Conservation (phyloP, 768 basidiomycete species). For the Tricholoma terreum region DNA sequence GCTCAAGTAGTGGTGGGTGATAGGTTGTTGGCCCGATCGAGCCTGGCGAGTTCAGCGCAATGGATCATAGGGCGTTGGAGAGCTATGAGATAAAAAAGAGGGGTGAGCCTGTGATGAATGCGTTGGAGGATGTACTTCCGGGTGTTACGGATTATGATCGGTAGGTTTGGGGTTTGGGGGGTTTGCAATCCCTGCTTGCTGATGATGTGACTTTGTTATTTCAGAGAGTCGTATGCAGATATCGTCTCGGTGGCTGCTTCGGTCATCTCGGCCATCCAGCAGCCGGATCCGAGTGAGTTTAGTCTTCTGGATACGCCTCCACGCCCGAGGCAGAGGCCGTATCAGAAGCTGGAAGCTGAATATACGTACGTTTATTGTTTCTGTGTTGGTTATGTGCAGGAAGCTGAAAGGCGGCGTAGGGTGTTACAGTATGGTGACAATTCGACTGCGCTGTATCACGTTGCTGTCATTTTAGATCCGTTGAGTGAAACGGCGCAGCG, state of each 20-base stretch:
- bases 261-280: constrained; percentile 65
- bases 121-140: constrained; percentile 55
- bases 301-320: constrained; percentile 69
- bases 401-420: constrained; percentile 34
- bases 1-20: neutral
- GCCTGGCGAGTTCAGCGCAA: constrained; percentile 52
- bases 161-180: constrained; percentile 30
- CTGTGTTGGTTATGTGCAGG: neutral
- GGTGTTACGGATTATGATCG: constrained; percentile 34
- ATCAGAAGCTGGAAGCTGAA: constrained; percentile 54
- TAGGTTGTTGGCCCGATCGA: constrained; percentile 79
- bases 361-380: constrained; percentile 53
- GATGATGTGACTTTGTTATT: neutral
- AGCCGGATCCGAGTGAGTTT: constrained; percentile 68
- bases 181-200: neutral
- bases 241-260: constrained; percentile 67
- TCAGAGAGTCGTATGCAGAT: constrained; percentile 54
- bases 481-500: constrained; percentile 81
- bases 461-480: constrained; percentile 80
- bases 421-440: constrained; percentile 69
- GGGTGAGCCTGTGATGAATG: constrained; percentile 62
- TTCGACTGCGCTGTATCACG: constrained; percentile 60
- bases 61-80: constrained; percentile 74
- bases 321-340: constrained; percentile 57
- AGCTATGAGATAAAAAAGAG: constrained; percentile 74